Evolutionary conservation across 1,284 basidiomycete species (phyloP), one percentile per base, ranked within the genome.

Genomic region (Caloboletus inedulis): DNA sequence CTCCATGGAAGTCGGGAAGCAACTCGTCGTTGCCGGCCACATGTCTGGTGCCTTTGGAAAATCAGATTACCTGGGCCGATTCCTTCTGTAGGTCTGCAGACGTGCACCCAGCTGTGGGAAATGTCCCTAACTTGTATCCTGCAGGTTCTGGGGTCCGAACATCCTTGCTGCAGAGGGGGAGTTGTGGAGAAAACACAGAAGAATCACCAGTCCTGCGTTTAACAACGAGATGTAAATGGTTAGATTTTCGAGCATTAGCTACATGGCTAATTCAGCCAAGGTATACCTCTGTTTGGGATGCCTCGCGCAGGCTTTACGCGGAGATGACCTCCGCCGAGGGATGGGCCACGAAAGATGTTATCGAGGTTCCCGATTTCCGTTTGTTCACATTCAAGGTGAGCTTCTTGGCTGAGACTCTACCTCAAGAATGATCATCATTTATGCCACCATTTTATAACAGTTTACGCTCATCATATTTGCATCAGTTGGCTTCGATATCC

Each of bases 201-300:
- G 73, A 10, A 68, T 81, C 33, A 68, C 76, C 58, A 76, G 73
- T 7, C 79, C 78, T 46, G 76, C 78, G 2, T 81, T 82, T 53
- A 76, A 73, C 46, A 74, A 70, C 29, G 69, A 72, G 34, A 60
- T 77, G 80, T 81, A 48, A 51, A 72, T 60, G 6, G 29, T 12
- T 21, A 19, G 1, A 39, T 18, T 10, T 27, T 49, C 42, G n/a
- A 29, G 12, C 37, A 7, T 21, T n/a, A 16, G 7, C 46, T 18
- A 18, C 34, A 33, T 41, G 43, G 41, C 35, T 47, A 23, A 55
- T 35, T n/a, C 8, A 19, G 1, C 36, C 6, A 48, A 79, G 77
- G 29, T 78, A 78, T 53, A 54, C 72, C 39, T 59, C 73, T 30
- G 77, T 81, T 1, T 80, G 78, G 78, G 59, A 65, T 6, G 65